Base-by-base conservation (phyloP, 2,329 filamentous ascomycete genomes). In the Verticillium dahliae region DNA sequence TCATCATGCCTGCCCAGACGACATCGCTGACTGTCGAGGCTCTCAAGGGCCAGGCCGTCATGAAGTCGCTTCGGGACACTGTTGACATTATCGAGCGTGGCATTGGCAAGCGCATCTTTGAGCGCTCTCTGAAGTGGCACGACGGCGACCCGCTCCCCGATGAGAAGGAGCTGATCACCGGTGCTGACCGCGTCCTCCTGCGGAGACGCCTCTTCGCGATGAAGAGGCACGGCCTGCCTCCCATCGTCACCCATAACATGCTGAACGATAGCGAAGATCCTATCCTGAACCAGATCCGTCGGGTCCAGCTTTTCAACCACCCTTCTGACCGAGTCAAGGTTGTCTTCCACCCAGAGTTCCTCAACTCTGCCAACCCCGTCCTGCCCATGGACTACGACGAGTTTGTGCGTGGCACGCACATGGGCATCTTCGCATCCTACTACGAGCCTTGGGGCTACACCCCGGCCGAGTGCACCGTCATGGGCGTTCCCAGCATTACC, bases 391-490 rank as follows among this genome's bases (percentile, higher is more conserved):
- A 98, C 78, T 98, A 99, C 71, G 95, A 99, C 71, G 95, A 99
- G 75, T 99, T 99, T 72, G 95, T 99, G 55, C 91, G 95, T 61
- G 95, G 95, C 66, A 98, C 94, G 50, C 94, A 99, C 76, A 80
- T 99, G 72, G 95, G 95, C 70, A 87, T 99, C 62, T 99, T 99
- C 78, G 84, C 94, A 31, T 98, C 95, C 2, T 98, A 98, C 84
- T 99, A 99, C 75, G 95, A 99, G 79, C 95, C 95, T 9, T 99
- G 95, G 95, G 95, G 95, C 56, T 99, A 99, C 77, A 99, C 95
- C 2, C 95, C 94, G 0, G 94, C 95, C 59, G 95, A 98, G 76
- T 99, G 95, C 76, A 98, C 95, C 0, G 95, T 98, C 65, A 98
- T 98, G 95, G 95, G 95, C 69, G 93, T 99, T 50, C 95, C 95